Evolutionary conservation across 768 basidiomycete species (phyloP), one percentile per base, ranked within the genome.

Genomic region (Hericium erinaceus): DNA sequence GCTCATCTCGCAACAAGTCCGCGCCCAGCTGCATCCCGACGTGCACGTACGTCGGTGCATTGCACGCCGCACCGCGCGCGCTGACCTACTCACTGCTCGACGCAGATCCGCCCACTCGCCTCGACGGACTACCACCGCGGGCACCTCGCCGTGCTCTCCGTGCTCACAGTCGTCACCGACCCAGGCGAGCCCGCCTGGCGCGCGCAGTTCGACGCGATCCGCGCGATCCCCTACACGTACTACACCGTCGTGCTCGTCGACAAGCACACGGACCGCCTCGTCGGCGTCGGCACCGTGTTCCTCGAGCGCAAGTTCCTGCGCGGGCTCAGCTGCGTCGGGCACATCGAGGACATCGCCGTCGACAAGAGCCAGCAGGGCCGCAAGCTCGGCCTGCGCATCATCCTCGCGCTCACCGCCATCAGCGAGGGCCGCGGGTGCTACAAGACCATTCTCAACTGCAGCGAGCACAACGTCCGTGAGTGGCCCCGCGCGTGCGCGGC

Each of bases 341-440:
- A 99, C 67, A 94, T 99, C 61, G 97, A 99, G 73, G 97, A 99
- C 69, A 97, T 99, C 60, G 95, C 92, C 3, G 95, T 99, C 18
- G 84, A 89, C 72, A 84, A 87, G 72, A 75, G 70, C 46, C 82
- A 89, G 73, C 94, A 97, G 76, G 97, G 97, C 37, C 88, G 87
- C 73, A 94, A 92, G 70, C 78, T 99, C 37, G 97, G 97, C 0
- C 70, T 90, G 72, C 79, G 86, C 64, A 77, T 98, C 64, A 93
- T 99, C 67, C 80, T 91, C 64, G 87, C 90, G 4, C 77, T 98
- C 64, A 90, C 88, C 2, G 79, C 78, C 54, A 85, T 98, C 66
- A 89, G 91, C 69, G 87, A 94, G 80, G 74, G 70, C 61, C 73
- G 76, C 60, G 85, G 95, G 48, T 80, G 89, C 71, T 99, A 98